Base-by-base conservation (phyloP, 257 asterid species). In the Solanum pennellii region DNA sequence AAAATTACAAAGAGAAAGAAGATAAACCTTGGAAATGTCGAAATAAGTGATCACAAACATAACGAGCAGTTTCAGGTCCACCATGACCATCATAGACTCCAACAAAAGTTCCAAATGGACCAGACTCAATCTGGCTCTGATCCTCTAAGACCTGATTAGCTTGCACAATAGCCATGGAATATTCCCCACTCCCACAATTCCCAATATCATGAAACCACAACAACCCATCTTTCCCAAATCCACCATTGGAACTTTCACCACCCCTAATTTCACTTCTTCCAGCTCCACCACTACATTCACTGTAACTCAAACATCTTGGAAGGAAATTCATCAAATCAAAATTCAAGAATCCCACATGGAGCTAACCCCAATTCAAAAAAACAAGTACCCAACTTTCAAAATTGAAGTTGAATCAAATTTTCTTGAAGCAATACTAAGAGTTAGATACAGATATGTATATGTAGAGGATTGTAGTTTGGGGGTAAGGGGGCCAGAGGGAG, bases 81-180 rank as follows among this genome's bases (percentile, higher is more conserved):
- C 98, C 98, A 88, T 95, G 98, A 37, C 98, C 98, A 86, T 95
- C 98, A 86, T 94, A 94, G 87, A 95, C 90, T 88, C 98, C 98
- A 80, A 95, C 96, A 89, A 95, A 94, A 14, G 98, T 94, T 87
- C 98, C 98, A 84, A 91, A 94, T 1, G 93, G 98, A 85, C 98
- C 98, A 27, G 98, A 95, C 89, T 95, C 98, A 23, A 95, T 94
- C 89, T 94, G 98, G 86, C 98, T 90, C 91, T 95, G 98, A 92
- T 95, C 98, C 92, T 95, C 98, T 15, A 95, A 91, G 86, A 94
- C 91, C 84, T 94, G 93, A 88, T 95, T 95, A 12, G 98, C 98
- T 92, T 95, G 98, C 89, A 95, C 95, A 87, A 94, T 95, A 68
- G 98, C 95, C 98, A 94, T 94, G 2, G 98, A 95, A 88, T 92